Evolutionary conservation across 2,329 filamentous ascomycete species (phyloP).

Genomic region (Botryotinia narcissicola): DNA sequence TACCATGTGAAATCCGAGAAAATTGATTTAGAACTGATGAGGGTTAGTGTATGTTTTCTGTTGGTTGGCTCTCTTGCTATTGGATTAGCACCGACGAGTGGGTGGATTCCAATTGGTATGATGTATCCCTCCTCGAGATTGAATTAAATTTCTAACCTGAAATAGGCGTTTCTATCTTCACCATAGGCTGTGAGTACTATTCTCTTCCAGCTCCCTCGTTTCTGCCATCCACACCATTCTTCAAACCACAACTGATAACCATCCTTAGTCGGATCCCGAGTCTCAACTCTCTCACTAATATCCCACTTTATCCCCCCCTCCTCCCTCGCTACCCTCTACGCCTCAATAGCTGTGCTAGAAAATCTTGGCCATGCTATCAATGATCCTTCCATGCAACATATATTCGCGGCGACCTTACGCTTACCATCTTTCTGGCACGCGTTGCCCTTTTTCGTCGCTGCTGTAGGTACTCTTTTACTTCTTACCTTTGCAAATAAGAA

Average conservation of each 20-base stretch:
- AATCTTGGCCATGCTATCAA: slow-evolving; percentile 35
- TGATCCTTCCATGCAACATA: slow-evolving; percentile 36
- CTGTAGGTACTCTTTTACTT: slow-evolving; percentile 29
- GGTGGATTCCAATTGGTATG: slow-evolving; percentile 32
- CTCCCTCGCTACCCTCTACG: slow-evolving; percentile 34
- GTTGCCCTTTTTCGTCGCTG: slow-evolving; percentile 36
- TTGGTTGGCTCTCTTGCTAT: slow-evolving; percentile 32
- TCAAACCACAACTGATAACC: slow-evolving; percentile 1
- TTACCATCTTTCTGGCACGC: slow-evolving; percentile 32
- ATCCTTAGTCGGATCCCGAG: slow-evolving; percentile 29
- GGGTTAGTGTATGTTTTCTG: slow-evolving; percentile 32
- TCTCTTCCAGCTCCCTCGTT: slow-evolving; percentile 28
- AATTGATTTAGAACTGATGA: slow-evolving; percentile 33
- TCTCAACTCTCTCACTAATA: slow-evolving; percentile 34
- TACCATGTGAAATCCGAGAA: slow-evolving; percentile 26
- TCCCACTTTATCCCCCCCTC: slow-evolving; percentile 32
- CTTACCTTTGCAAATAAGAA: not conserved
- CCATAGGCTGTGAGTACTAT: slow-evolving; percentile 33
- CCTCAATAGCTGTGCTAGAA: slow-evolving; percentile 35
- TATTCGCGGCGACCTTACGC: slow-evolving; percentile 33
- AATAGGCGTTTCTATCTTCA: slow-evolving; percentile 35
- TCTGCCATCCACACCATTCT: slow-evolving; percentile 23
- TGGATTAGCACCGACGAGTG: slow-evolving; percentile 26
- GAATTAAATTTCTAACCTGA: not conserved
- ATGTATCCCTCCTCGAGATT: too few species aligned